These are phyloP conservation scores for Eucalyptus victrix DNA, from an alignment of 345 rosid species.

Conservation along the genomic window DNA sequence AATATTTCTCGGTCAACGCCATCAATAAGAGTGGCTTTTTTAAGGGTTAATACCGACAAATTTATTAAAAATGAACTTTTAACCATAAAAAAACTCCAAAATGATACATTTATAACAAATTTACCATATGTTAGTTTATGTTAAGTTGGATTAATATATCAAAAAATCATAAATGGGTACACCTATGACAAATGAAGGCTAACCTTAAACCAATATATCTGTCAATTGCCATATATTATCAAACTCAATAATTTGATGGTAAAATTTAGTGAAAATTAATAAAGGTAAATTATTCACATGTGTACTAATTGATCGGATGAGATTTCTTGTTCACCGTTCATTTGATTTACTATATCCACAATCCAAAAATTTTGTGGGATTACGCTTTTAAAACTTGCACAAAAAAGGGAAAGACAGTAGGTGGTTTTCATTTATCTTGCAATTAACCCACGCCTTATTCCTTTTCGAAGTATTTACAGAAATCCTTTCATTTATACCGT, in stretches of 20 bases:
- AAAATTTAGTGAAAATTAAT: too few species aligned
- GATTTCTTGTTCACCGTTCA: not conserved
- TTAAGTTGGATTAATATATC: too few species aligned
- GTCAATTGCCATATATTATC: rapidly evolving
- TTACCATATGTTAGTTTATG: too few species aligned
- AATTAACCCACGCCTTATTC: not conserved
- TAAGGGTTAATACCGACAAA: not conserved
- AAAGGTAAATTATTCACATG: rapidly evolving
- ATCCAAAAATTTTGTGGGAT: not conserved
- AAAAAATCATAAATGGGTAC: rapidly evolving
- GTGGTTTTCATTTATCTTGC: not conserved
- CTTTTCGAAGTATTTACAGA: not conserved
- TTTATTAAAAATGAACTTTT: too few species aligned
- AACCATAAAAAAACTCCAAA: too few species aligned
- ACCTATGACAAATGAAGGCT: too few species aligned
- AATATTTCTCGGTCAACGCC: not conserved
- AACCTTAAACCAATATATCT: too few species aligned
- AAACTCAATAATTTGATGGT: rapidly evolving
- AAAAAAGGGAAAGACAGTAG: not conserved
- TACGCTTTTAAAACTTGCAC: not conserved
- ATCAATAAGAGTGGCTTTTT: too few species aligned
- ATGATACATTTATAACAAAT: too few species aligned
- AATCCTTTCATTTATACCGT: too few species aligned
- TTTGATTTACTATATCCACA: not conserved
- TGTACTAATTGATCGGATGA: not conserved